Base-by-base conservation (phyloP, 371 early-diverging fungal genomes). In the Coemansia sp. region DNA sequence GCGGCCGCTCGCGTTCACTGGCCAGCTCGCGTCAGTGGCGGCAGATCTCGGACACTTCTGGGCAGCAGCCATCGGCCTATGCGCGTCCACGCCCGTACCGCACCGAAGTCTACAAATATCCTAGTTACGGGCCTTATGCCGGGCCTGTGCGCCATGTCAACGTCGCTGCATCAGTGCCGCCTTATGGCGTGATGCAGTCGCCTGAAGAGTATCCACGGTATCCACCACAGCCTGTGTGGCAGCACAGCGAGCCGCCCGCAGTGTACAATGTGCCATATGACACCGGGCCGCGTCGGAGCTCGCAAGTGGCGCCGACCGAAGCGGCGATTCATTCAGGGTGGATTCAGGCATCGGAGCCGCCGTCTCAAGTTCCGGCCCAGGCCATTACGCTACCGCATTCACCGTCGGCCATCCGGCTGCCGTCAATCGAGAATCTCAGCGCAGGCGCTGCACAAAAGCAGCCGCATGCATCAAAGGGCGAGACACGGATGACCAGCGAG, bases 101-200 rank as follows among this genome's bases (percentile, higher is more conserved):
- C 33, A 55, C 55, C 52, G 75, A 75, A 58, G 67, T 75, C 14
- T 75, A 59, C 47, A 55, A 70, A 23, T 74, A 74, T 25, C 75
- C 75, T 20, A 74, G 67, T 62, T 75, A 70, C 53, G 75, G 75
- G 8, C 71, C 71, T 5, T 75, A 75, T 18, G 42, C 67, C 25
- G 75, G 71, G 0, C 75, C 71, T 16, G 65, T 70, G 7, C 67
- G 71, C 30, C 75, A 67, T 33, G 68, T 70, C 39, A 67, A 67
- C 16, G 64, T 62, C 4, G 61, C 71, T 14, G 62, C 63, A 16
- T 30, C 54, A 12, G 26, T 7, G 54, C 54, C 54, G 7, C 28
- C 25, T 26, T 26, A 28, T 26, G 16, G n/a, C 16, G n/a, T 26
- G 26, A 55, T 55, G n/a, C 18, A 28, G 37, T 11, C 56, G 9